phyloP scores from a whole-genome alignment of 2,329 filamentous ascomycete species.

The Diaporthe sp. region DNA sequence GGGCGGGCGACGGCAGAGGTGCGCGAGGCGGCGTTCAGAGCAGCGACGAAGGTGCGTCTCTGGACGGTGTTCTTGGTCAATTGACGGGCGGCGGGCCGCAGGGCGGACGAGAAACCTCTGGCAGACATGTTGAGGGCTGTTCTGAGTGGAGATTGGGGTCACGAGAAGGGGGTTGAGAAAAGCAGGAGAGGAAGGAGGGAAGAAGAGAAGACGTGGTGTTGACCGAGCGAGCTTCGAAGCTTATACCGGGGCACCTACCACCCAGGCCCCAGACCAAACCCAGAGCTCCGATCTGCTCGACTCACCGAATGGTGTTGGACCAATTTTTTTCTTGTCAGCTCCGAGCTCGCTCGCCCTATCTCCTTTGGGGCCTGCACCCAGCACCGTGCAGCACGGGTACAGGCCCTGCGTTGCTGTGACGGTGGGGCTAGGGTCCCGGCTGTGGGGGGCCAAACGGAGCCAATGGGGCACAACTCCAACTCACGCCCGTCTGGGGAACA shows the following conservation, averaged over 20 bases:
- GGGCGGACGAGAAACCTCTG: slow-evolving; percentile 78
- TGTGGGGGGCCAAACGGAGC: slow-evolving; percentile 23
- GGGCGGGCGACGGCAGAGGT: slow-evolving; percentile 64
- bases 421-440: slow-evolving; percentile 34
- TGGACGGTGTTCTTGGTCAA: slow-evolving; percentile 71
- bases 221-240: slow-evolving; percentile 25
- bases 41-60: slow-evolving; percentile 74
- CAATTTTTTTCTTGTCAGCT: slow-evolving; percentile 39
- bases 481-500: slow-evolving; percentile 27
- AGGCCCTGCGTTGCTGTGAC: slow-evolving; percentile 17
- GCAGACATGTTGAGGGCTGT: slow-evolving; percentile 77
- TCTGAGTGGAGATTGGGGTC: slow-evolving; percentile 50
- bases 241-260: slow-evolving; percentile 23
- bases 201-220: slow-evolving; percentile 39
- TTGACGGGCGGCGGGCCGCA: slow-evolving; percentile 76
- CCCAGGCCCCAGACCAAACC: slow-evolving; percentile 1
- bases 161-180: slow-evolving; percentile 48
- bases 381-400: neutral
- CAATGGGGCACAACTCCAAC: neutral
- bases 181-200: slow-evolving; percentile 47
- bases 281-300: slow-evolving; percentile 39
- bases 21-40: slow-evolving; percentile 66
- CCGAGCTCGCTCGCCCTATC: slow-evolving; percentile 32
- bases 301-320: slow-evolving; percentile 41
- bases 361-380: slow-evolving; percentile 13